Base-by-base conservation (phyloP, 2,329 filamentous ascomycete species). In the Pezicula carpinea region DNA sequence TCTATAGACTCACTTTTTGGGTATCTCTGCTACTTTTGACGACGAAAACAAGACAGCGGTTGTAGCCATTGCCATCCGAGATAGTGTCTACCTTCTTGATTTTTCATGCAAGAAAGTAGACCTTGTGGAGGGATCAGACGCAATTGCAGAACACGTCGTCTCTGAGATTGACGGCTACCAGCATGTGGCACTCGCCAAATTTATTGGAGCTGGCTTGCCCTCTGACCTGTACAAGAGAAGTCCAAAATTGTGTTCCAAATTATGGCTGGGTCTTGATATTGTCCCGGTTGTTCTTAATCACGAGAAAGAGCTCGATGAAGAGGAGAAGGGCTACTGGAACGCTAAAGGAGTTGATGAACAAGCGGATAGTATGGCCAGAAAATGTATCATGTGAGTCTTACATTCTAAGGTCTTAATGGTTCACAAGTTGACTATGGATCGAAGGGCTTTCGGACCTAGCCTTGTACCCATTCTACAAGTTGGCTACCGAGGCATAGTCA, bases 231-330 rank as follows among this genome's bases (percentile, higher is more conserved):
- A 78, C 38, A 67, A 77, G 8, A 70, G 79, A 58, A 85, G 80
- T 58, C 85, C 86, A 1, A 68, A 68, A 5, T 72, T 91, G 1
- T 85, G 83, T 55, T 81, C 85, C 0, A 79, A 80, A 29, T 73
- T 93, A 3, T 93, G 88, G 88, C 68, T 80, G 3, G 83, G 89
- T 51, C 69, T 91, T 31, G 88, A 93, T 60, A 80, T 91, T 47
- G 78, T 92, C 3, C 84, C 86, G 1, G 72, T 92, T 34, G 14
- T 13, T 15, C 13, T 35, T 8, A 35, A 15, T 35, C 33, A 6
- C 33, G 33, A 13, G 5, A 18, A 56, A 14, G 46, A 55, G 21
- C 39, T 6, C 43, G 59, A 65, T 52, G 69, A 70, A 55, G 65
- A 64, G 40, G 66, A 59, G 17, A 50, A 50, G 39, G 62, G 56